Percentiles rank a stretch among this genome's conserved stretches.
These are phyloP conservation scores for Phylloporus rhodoxanthus DNA, from an alignment of 768 basidiomycete genomes.

Conservation along the genomic window DNA sequence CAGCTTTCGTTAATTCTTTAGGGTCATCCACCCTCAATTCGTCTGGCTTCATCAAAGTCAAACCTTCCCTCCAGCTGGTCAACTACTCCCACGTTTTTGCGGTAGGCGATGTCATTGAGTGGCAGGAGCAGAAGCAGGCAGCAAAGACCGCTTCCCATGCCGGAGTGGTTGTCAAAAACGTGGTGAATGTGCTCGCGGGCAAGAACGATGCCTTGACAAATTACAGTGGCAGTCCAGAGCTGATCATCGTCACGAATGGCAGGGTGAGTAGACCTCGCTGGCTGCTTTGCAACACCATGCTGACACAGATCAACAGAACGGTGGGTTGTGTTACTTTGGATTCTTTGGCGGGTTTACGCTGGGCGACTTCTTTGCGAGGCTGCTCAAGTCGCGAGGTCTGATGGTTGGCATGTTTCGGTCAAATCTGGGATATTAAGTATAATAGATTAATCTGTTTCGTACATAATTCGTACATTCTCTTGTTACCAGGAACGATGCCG, in stretches of 20 bases:
- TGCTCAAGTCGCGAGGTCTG: conserved; percentile 36
- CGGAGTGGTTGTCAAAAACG: conserved; percentile 42
- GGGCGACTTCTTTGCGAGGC: conserved; percentile 38
- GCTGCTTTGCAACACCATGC: background rate
- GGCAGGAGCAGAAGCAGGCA: conserved; percentile 56
- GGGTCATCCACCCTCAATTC: conserved; percentile 31
- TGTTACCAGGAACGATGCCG: conserved; percentile 3
- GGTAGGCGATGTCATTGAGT: conserved; percentile 59
- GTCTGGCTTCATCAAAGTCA: conserved; percentile 44
- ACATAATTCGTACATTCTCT: background rate
- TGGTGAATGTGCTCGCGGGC: conserved; percentile 40
- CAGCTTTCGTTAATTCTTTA: conserved; percentile 47
- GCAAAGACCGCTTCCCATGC: conserved; percentile 45
- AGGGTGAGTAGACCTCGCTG: conserved; percentile 35
- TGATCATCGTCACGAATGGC: conserved; percentile 51
- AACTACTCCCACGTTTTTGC: conserved; percentile 55
- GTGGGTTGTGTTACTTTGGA: conserved; percentile 36
- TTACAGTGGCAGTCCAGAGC: conserved; percentile 48
- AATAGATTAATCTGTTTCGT: conserved; percentile 12
- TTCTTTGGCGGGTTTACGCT: conserved; percentile 41
- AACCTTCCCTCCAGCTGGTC: conserved; percentile 51
- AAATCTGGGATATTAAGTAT: conserved; percentile 21
- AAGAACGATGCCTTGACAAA: conserved; percentile 26
- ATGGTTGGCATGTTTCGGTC: conserved; percentile 26
- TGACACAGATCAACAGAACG: conserved; percentile 28